Base-by-base conservation (phyloP, 192 early-diverging fungal genomes). In the Endogone sp. region DNA sequence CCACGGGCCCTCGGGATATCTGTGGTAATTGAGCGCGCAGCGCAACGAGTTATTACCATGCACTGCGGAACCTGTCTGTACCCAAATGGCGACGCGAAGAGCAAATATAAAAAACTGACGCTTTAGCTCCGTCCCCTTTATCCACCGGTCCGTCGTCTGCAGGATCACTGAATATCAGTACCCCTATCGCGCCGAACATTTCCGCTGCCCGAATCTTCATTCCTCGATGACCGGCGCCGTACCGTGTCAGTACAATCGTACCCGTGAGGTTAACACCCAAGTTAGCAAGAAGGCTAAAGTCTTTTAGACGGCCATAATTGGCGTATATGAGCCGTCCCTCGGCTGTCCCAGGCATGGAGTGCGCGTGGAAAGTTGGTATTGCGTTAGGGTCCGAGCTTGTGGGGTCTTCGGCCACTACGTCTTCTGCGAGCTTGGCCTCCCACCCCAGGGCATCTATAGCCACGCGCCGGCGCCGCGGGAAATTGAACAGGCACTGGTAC, bases 1-100 rank as follows among this genome's bases (percentile, higher is more conserved):
- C 86, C 83, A 86, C n/a, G 87, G 86, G 0, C 86, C 87, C 2
- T 79, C 74, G 1, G 86, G 86, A 64, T 89, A 89, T 65, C 26
- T 82, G 82, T n/a, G n/a, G n/a, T n/a, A n/a, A n/a, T n/a, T n/a
- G n/a, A n/a, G n/a, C n/a, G 1, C 20, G 13, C n/a, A n/a, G n/a
- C n/a, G n/a, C n/a, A n/a, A n/a, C n/a, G n/a, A n/a, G n/a, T n/a
- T n/a, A n/a, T n/a, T n/a, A n/a, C n/a, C n/a, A n/a, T n/a, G n/a
- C n/a, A n/a, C n/a, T n/a, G n/a, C n/a, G n/a, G n/a, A n/a, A n/a
- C n/a, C n/a, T n/a, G n/a, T n/a, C n/a, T n/a, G n/a, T n/a, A n/a
- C n/a, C n/a, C n/a, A n/a, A n/a, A n/a, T n/a, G n/a, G n/a, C n/a
- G n/a, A n/a, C n/a, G n/a, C n/a, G n/a, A n/a, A n/a, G n/a, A n/a